A percentile compares a stretch with the other conserved stretches of the same genome.
Evolutionary conservation across 768 basidiomycete genomes (phyloP).

Genomic region (Termitomyces sp.): DNA sequence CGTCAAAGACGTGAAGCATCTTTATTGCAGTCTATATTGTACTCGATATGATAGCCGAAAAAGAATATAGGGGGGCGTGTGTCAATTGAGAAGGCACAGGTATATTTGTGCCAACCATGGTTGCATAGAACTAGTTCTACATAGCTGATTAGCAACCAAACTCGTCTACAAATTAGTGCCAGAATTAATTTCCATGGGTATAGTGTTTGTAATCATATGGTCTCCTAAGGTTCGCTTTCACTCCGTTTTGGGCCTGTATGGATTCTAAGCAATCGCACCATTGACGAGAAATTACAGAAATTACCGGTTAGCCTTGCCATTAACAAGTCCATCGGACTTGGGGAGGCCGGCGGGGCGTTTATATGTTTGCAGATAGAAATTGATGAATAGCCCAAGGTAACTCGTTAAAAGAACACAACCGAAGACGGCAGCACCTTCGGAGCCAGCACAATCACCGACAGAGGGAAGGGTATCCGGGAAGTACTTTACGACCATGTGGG

Average conservation of each 20-base stretch:
- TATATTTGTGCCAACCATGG: constrained; percentile 8
- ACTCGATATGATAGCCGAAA: not conserved
- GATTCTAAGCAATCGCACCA: constrained; percentile 10
- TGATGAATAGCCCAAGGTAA: constrained; percentile 95
- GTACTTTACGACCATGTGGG: constrained; percentile 71
- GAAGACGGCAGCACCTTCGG: constrained; percentile 83
- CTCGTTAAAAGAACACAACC: constrained; percentile 87
- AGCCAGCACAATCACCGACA: constrained; percentile 83
- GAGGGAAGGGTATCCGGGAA: constrained; percentile 63
- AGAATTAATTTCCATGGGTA: constrained; percentile 35
- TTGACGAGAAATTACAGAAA: constrained; percentile 12
- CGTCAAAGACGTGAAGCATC: not conserved
- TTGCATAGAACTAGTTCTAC: constrained; percentile 4
- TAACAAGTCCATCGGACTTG: constrained; percentile 42
- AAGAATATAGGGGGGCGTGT: not conserved
- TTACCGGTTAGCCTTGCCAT: constrained; percentile 46
- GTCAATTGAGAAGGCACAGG: not conserved
- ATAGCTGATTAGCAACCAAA: constrained; percentile 14
- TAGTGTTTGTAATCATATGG: constrained; percentile 33
- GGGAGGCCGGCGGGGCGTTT: constrained; percentile 49
- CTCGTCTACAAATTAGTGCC: constrained; percentile 32
- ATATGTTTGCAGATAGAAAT: constrained; percentile 88
- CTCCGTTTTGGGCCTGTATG: constrained; percentile 31
- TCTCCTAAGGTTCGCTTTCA: constrained; percentile 21
- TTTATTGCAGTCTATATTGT: not conserved